Evolutionary conservation across 768 basidiomycete genomes (phyloP).

Genomic region (Podaxis rugospora): DNA sequence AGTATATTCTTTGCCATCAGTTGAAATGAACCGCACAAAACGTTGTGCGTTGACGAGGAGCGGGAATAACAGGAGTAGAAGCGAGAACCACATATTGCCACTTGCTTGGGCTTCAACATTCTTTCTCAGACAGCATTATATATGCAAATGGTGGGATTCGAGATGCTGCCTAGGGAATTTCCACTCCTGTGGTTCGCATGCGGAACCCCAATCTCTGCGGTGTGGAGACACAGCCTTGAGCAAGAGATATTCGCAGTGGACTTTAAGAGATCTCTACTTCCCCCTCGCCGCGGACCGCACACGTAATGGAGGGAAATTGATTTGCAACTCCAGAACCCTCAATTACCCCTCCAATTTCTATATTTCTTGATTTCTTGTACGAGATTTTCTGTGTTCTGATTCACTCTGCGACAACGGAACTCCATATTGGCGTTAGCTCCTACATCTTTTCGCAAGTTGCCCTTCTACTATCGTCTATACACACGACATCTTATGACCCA

Average conservation of each 20-base stretch:
- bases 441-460: not conserved
- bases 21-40: constrained; percentile 35
- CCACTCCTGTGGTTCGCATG: not conserved
- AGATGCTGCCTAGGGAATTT: not conserved
- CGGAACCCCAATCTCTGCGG: not conserved
- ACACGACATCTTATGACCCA: not conserved
- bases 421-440: not conserved
- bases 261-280: not conserved
- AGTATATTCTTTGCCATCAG: constrained; percentile 30
- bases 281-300: not conserved
- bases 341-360: not conserved
- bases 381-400: not conserved
- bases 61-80: constrained; percentile 13
- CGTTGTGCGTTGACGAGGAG: constrained; percentile 26
- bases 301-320: not conserved
- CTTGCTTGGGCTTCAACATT: not conserved
- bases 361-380: not conserved
- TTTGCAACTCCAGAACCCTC: not conserved
- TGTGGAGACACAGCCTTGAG: not conserved
- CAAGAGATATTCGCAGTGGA: not conserved
- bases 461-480: not conserved
- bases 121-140: not conserved
- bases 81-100: constrained; percentile 8
- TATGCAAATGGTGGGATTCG: constrained; percentile 1
- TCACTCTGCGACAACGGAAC: not conserved